Evolutionary conservation across 768 basidiomycete genomes (phyloP).

Genomic region (Polyporus arcularius): DNA sequence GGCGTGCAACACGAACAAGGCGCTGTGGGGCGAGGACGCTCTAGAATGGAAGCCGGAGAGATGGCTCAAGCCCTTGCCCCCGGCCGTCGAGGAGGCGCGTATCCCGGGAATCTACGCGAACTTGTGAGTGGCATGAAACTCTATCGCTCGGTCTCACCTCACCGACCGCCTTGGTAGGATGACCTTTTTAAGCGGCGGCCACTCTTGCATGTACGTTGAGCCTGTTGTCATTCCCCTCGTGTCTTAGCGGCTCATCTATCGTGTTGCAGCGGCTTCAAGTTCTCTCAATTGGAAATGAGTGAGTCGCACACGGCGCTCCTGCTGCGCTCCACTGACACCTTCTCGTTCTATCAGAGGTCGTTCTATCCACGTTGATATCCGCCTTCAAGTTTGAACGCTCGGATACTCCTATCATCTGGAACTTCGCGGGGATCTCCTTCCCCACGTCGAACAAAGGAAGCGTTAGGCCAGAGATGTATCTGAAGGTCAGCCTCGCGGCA

Average conservation of each 20-base stretch:
- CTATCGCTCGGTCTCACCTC: background rate
- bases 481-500: background rate
- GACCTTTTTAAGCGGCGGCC: conserved; percentile 37
- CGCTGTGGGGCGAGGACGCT: conserved; percentile 44
- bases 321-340: background rate
- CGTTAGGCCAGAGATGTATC: background rate
- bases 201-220: conserved; percentile 37
- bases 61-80: conserved; percentile 34
- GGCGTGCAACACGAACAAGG: conserved; percentile 36
- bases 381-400: conserved; percentile 17
- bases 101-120: conserved; percentile 37
- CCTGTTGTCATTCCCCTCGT: background rate
- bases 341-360: conserved; percentile 8
- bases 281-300: conserved; percentile 15
- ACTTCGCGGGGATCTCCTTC: conserved; percentile 5
- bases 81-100: conserved; percentile 27
- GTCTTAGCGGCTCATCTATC: background rate
- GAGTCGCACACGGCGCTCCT: background rate
- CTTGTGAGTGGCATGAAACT: conserved; percentile 16
- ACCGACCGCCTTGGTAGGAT: conserved; percentile 28
- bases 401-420: conserved; percentile 13
- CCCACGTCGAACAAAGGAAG: background rate
- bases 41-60: conserved; percentile 46
- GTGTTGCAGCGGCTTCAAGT: conserved; percentile 5
- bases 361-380: conserved; percentile 8